phyloP scores from a whole-genome alignment of 2,329 filamentous ascomycete species.

The Xylaria sp. region DNA sequence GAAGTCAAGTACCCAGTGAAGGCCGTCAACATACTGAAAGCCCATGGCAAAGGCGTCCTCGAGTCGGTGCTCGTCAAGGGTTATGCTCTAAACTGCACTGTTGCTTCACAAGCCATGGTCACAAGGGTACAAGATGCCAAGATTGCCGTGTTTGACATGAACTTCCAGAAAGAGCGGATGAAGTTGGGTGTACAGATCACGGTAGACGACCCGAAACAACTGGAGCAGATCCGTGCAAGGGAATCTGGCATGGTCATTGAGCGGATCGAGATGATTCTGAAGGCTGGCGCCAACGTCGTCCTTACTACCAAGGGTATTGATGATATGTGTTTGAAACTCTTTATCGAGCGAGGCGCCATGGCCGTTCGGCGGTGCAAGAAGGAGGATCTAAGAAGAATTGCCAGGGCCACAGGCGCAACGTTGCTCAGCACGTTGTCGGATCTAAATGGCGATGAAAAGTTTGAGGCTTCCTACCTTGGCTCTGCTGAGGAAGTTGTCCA shows the following conservation, averaged over 20 bases:
- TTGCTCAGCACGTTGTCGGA: slow-evolving; percentile 94
- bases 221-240: slow-evolving; percentile 95
- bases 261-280: slow-evolving; percentile 95
- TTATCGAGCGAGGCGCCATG: slow-evolving; percentile 95
- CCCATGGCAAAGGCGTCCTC: slow-evolving; percentile 89
- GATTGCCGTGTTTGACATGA: slow-evolving; percentile 97
- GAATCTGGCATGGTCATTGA: slow-evolving; percentile 95
- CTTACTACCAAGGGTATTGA: slow-evolving; percentile 99
- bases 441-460: slow-evolving; percentile 96
- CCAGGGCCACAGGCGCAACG: slow-evolving; percentile 93
- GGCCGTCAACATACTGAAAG: slow-evolving; percentile 98
- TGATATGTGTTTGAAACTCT: slow-evolving; percentile 92
- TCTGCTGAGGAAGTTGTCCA: slow-evolving; percentile 96
- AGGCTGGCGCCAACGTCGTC: slow-evolving; percentile 95
- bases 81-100: slow-evolving; percentile 98
- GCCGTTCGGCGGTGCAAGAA: slow-evolving; percentile 97
- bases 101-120: slow-evolving; percentile 97
- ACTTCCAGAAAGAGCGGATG: slow-evolving; percentile 98
- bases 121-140: slow-evolving; percentile 93
- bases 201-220: slow-evolving; percentile 94
- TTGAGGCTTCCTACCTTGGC: slow-evolving; percentile 89
- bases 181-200: slow-evolving; percentile 99
- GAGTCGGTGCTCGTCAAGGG: slow-evolving; percentile 95
- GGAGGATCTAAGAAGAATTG: slow-evolving; percentile 95
- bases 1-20: slow-evolving; percentile 98